A percentile compares a stretch with the other conserved stretches of the same genome.
phyloP scores from a whole-genome alignment of 495 filamentous ascomycete species.

The Darksidea phi region DNA sequence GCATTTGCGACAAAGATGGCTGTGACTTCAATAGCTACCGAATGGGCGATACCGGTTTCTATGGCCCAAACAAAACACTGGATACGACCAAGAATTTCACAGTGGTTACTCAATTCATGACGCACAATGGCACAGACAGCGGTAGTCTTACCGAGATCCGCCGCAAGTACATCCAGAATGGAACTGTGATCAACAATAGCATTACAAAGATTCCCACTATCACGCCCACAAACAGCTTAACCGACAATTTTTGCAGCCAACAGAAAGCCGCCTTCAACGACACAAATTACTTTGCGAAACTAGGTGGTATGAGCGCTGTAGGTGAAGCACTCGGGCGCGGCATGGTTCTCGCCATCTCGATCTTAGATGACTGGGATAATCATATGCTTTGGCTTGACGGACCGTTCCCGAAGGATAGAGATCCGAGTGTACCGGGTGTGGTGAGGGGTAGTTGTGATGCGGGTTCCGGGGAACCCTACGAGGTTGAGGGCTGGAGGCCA shows the following conservation, averaged over 20 bases:
- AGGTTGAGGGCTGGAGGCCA: slow-evolving; percentile 57
- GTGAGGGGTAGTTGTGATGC: slow-evolving; percentile 66
- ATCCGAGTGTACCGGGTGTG: slow-evolving; percentile 58
- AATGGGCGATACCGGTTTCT: slow-evolving; percentile 56
- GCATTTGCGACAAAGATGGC: slow-evolving; percentile 61
- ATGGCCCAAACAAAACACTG: slow-evolving; percentile 54
- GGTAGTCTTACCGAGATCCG: slow-evolving; percentile 57
- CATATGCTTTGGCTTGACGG: slow-evolving; percentile 88
- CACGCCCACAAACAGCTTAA: slow-evolving; percentile 56
- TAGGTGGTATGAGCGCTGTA: slow-evolving; percentile 62
- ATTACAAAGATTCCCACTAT: slow-evolving; percentile 53
- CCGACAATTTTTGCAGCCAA: slow-evolving; percentile 57
- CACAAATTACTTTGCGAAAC: slow-evolving; percentile 53
- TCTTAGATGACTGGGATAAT: slow-evolving; percentile 74
- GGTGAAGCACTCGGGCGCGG: slow-evolving; percentile 53
- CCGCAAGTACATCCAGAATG: slow-evolving; percentile 62
- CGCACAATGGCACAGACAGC: slow-evolving; percentile 41
- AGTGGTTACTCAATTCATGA: slow-evolving; percentile 65
- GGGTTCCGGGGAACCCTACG: slow-evolving; percentile 57
- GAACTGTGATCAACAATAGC: slow-evolving; percentile 60
- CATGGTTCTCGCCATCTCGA: slow-evolving; percentile 73
- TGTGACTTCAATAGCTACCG: slow-evolving; percentile 66
- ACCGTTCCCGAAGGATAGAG: slow-evolving; percentile 61
- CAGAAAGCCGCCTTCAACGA: slow-evolving; percentile 65
- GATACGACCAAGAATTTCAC: slow-evolving; percentile 63